Conservation (phyloP, 2,329 filamentous ascomycete genomes). For the Stachybotrys chlorohalonatus region DNA sequence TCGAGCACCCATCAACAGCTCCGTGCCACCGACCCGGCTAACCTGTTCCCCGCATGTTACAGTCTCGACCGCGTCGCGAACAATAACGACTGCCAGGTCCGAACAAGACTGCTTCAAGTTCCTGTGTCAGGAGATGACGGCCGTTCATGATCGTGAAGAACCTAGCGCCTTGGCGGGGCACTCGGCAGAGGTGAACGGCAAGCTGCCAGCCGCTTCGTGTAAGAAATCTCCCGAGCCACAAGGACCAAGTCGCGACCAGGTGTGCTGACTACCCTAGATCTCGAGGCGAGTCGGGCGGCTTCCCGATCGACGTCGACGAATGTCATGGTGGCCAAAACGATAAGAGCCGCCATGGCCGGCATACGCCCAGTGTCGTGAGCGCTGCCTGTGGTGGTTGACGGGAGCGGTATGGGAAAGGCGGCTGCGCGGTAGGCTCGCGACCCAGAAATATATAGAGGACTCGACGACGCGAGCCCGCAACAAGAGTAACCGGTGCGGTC, state of each 20-base stretch:
- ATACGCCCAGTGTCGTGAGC: neutral
- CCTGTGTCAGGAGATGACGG: constrained; percentile 12
- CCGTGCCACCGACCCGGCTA: neutral
- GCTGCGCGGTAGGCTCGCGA: too few relatives aligned
- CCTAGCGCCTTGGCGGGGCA: neutral
- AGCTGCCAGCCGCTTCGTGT: neutral
- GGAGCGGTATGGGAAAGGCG: neutral
- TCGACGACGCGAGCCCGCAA: too few relatives aligned
- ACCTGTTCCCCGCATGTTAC: neutral
- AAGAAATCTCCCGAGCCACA: neutral
- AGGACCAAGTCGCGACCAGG: neutral
- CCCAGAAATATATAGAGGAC: too few relatives aligned
- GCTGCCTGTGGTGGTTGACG: neutral
- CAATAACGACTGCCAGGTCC: constrained; percentile 9
- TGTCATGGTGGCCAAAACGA: constrained; percentile 20
- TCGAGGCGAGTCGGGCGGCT: neutral
- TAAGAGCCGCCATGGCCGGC: constrained; percentile 17
- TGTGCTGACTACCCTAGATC: constrained; percentile 1
- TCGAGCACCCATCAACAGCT: neutral
- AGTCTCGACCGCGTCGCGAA: neutral
- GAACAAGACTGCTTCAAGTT: constrained; percentile 15
- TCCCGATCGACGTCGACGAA: constrained; percentile 13
- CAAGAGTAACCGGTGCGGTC: too few relatives aligned
- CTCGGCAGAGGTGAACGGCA: neutral
- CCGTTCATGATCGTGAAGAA: constrained; percentile 16